Conservation (phyloP, 2,329 filamentous ascomycete species). For the Coleophoma crateriformis region DNA sequence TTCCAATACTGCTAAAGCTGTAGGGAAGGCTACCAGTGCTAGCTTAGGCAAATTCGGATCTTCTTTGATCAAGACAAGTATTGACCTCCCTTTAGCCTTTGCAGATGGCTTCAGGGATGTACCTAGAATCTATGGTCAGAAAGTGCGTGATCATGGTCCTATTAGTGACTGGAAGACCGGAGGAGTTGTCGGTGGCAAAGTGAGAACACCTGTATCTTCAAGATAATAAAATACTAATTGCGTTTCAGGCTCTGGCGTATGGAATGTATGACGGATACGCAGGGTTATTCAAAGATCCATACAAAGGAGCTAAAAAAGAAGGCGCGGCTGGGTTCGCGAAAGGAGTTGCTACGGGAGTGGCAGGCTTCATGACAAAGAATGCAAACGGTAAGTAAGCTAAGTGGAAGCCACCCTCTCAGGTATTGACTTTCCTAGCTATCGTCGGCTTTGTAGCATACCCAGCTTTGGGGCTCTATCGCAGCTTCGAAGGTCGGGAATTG, state of each 20-base stretch:
- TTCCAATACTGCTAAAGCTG: constrained; percentile 3
- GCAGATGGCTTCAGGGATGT: constrained; percentile 48
- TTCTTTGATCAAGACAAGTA: constrained; percentile 30
- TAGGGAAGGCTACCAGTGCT: constrained; percentile 22
- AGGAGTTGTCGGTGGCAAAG: constrained; percentile 65
- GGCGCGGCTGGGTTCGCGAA: constrained; percentile 9
- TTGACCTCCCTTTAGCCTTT: constrained; percentile 42
- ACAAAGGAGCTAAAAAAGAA: constrained; percentile 10
- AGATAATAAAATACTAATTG: neutral
- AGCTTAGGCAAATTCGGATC: constrained; percentile 27
- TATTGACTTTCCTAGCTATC: neutral
- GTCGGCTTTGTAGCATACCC: constrained; percentile 8
- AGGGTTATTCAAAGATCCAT: constrained; percentile 9
- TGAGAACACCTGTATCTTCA: neutral
- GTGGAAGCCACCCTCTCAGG: neutral
- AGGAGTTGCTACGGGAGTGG: constrained; percentile 9
- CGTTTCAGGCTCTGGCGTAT: neutral
- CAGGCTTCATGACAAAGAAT: constrained; percentile 8
- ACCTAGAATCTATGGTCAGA: constrained; percentile 58
- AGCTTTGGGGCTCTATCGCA: constrained; percentile 6
- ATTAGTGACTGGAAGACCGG: constrained; percentile 72
- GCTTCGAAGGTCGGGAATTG: constrained; percentile 1
- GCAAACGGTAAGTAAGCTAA: constrained; percentile 2
- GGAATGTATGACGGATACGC: constrained; percentile 7
- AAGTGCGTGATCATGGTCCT: constrained; percentile 73